Evolutionary conservation across 805 yeast genomes (phyloP).

Genomic region (Candida pseudofarinosa): DNA sequence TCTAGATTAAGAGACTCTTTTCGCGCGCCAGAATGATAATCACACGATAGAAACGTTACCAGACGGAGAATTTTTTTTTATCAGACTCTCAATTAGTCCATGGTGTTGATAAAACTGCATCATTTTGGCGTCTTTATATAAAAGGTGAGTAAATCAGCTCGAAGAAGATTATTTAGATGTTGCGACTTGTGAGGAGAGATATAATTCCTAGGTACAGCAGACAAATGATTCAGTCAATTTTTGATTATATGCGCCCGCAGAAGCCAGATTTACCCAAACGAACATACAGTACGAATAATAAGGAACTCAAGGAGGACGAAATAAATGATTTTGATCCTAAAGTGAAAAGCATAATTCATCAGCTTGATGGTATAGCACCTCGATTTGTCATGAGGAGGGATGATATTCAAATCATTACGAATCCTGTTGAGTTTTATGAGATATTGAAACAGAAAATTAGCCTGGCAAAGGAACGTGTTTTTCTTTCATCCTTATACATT

Average conservation of each 20-base stretch:
- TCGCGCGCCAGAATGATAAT: not conserved
- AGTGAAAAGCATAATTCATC: conserved; percentile 40
- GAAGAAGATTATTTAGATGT: not conserved
- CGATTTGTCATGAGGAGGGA: conserved; percentile 55
- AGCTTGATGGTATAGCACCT: conserved; percentile 63
- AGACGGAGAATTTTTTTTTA: not conserved
- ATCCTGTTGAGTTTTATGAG: conserved; percentile 72
- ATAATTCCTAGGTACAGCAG: not conserved
- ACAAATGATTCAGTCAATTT: conserved; percentile 23
- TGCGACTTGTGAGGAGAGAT: conserved; percentile 1
- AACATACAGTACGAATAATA: conserved; percentile 26
- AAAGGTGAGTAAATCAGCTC: not conserved
- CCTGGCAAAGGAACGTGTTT: conserved; percentile 61
- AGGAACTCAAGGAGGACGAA: conserved; percentile 12
- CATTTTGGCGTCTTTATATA: not conserved
- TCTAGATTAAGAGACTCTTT: too few species aligned
- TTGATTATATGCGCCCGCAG: conserved; percentile 18
- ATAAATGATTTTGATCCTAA: conserved; percentile 40
- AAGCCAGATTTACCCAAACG: conserved; percentile 6
- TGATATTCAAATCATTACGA: conserved; percentile 56
- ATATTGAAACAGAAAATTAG: conserved; percentile 59
- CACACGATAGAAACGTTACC: not conserved
- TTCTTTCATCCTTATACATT: conserved; percentile 79
- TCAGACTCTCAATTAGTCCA: not conserved
- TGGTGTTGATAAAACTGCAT: not conserved